Base-by-base conservation (phyloP, 352 stramenopile genomes). In the Globisporangium sylvaticum region DNA sequence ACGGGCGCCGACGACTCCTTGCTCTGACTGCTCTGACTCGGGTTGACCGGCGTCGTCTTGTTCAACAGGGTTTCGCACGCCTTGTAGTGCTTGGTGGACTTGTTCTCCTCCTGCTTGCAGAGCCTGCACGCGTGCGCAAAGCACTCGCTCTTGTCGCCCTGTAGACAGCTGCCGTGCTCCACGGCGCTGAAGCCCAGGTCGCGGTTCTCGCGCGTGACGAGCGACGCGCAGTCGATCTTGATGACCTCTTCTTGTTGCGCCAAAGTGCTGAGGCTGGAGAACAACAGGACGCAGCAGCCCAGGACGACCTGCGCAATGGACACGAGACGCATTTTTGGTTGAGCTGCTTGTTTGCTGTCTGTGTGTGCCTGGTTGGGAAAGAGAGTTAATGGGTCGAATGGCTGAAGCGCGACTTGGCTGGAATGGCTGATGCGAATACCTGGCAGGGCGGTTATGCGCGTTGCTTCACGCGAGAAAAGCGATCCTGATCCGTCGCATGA, bases 61-160 rank as follows among this genome's bases (percentile, higher is more conserved):
- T 2, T 48, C 18, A 32, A 34, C 8, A 55, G 24, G 4, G 15
- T 4, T 14, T 22, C 24, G n/a, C 66, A 76, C 12, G 37, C 14
- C 3, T 37, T 37, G 31, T 65, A 74, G 31, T 65, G 44, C 56
- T 65, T 58, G 48, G 67, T 71, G 54, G 70, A 50, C 1, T 62
- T 42, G 25, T 52, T 74, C 22, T 52, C 48, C 8, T 14, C 12
- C 4, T 27, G 6, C 8, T 61, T 29, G 46, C 73, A 80, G 52
- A 74, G 65, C 4, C 73, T 67, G 39, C 73, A 80, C 8, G 29
- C 48, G 14, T 50, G 63, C 9, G 55, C 46, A 39, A 80, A 77
- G 65, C 73, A 77, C 0, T 72, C 70, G 46, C 14, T 34, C 18
- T n/a, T n/a, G 20, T 65, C 54, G 6, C 15, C n/a, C 15, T n/a